phyloP scores from a whole-genome alignment of 2,329 filamentous ascomycete species.

The Fusarium hainanense region DNA sequence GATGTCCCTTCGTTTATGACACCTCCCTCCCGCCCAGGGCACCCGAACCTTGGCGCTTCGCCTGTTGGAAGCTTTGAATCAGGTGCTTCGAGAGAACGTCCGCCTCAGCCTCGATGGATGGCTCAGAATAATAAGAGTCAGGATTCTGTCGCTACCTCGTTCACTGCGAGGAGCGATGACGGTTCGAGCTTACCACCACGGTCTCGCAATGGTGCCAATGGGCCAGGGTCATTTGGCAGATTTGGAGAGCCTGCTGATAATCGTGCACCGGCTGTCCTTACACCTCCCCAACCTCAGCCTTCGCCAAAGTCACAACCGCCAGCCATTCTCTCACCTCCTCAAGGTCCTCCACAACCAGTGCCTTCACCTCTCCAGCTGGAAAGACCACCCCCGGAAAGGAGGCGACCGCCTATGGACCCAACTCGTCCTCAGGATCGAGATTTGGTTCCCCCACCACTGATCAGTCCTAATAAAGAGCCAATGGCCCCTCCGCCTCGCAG shows the following conservation, averaged over 20 bases:
- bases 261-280: constrained; percentile 28
- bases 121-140: constrained; percentile 66
- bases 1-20: constrained; percentile 47
- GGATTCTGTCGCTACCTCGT: constrained; percentile 64
- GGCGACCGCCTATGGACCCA: constrained; percentile 74
- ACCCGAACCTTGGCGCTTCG: constrained; percentile 58
- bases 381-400: constrained; percentile 69
- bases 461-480: constrained; percentile 62
- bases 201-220: constrained; percentile 62
- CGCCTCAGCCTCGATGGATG: constrained; percentile 59
- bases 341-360: constrained; percentile 41
- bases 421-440: constrained; percentile 65
- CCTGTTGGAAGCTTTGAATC: constrained; percentile 66
- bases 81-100: constrained; percentile 53
- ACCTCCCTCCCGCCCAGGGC: constrained; percentile 49
- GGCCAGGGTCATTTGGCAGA: constrained; percentile 54
- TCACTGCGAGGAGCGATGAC: constrained; percentile 63
- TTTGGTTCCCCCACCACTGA: constrained; percentile 68
- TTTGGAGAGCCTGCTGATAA: constrained; percentile 51
- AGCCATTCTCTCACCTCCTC: constrained; percentile 35
- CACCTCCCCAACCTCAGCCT: constrained; percentile 41
- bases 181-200: constrained; percentile 61
- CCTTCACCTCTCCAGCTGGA: constrained; percentile 48
- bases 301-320: constrained; percentile 42
- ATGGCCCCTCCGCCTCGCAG: constrained; percentile 63